Percentiles rank a stretch among this genome's conserved stretches.
phyloP scores from a whole-genome alignment of 2,329 filamentous ascomycete species.

The Albifimbria verrucaria region DNA sequence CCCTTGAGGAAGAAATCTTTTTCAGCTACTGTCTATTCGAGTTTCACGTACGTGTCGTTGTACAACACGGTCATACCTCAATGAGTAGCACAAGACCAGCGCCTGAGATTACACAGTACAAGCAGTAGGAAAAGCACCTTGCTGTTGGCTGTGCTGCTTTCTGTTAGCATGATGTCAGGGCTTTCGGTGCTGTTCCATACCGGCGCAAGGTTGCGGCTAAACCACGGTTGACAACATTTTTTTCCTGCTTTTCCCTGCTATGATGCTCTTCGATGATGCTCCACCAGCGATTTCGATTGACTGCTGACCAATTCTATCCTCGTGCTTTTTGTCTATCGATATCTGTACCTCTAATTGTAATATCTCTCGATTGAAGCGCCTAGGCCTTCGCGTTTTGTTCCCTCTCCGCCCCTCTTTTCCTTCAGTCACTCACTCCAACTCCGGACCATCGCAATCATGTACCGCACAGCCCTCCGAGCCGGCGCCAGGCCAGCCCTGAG shows the following conservation, averaged over 20 bases:
- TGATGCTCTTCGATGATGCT: constrained; percentile 5
- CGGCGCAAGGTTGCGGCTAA: no score
- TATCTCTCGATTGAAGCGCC: neutral
- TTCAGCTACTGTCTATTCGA: no score
- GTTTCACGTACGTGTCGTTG: no score
- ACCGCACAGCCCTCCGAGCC: constrained; percentile 48
- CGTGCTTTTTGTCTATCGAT: constrained; percentile 4
- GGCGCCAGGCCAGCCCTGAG: constrained; percentile 42
- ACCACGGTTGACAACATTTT: neutral
- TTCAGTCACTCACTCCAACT: constrained; percentile 1
- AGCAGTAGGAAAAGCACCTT: no score
- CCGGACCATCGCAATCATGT: constrained; percentile 37
- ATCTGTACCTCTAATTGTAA: neutral
- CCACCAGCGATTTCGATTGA: constrained; percentile 2
- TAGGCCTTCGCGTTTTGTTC: neutral
- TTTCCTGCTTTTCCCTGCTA: neutral
- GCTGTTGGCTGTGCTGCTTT: no score
- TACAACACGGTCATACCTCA: no score
- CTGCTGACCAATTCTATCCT: constrained; percentile 13
- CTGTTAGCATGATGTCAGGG: no score
- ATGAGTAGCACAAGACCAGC: no score
- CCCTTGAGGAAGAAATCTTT: no score
- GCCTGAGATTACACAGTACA: no score
- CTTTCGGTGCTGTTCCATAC: no score
- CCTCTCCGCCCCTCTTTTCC: constrained; percentile 2